Base-by-base conservation (phyloP, 2,329 filamentous ascomycete species). In the Alternaria sp. region DNA sequence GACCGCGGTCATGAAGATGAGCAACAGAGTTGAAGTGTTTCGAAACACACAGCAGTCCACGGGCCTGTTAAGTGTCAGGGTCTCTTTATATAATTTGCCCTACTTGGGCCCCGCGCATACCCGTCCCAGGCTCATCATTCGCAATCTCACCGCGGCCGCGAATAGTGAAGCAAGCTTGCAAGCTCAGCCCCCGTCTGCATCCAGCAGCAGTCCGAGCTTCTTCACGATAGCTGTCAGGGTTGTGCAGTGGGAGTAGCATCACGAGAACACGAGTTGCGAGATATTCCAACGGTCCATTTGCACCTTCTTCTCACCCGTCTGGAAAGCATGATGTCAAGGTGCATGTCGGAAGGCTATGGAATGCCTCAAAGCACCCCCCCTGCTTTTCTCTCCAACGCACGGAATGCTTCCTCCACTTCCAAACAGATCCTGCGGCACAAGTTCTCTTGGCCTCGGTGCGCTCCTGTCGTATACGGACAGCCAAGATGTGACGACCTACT, bases 51-150 rank as follows among this genome's bases (percentile, higher is more conserved):
- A 51, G 23, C 26, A 10, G 24, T 31, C 53, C 33, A 55, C 53
- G 28, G 49, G 36, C 45, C 29, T 33, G 37, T 45, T 41, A 36
- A 42, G 46, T 24, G 26, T 34, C 26, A 51, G 39, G 54, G 53
- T 56, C 51, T 62, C 37, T 51, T 62, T 64, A 65, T 61, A 62
- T 53, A 55, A 54, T 53, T 36, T 45, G 42, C 51, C 37, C 42
- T 51, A 56, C 31, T 45, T 36, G 51, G 57, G 54, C 40, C 33
- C 58, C 60, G 31, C 56, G 54, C 53, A 48, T 45, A 60, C 54
- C 61, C 58, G 58, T 53, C 42, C 54, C 62, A 59, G 31, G 31
- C 49, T 48, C 42, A 53, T 50, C 60, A 23, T 51, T 51, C 49
- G 49, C 49, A 51, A 51, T 51, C 49, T 51, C 49, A 51, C 49